Conservation (phyloP, 1,284 basidiomycete species). For the Ganoderma meredithae region DNA sequence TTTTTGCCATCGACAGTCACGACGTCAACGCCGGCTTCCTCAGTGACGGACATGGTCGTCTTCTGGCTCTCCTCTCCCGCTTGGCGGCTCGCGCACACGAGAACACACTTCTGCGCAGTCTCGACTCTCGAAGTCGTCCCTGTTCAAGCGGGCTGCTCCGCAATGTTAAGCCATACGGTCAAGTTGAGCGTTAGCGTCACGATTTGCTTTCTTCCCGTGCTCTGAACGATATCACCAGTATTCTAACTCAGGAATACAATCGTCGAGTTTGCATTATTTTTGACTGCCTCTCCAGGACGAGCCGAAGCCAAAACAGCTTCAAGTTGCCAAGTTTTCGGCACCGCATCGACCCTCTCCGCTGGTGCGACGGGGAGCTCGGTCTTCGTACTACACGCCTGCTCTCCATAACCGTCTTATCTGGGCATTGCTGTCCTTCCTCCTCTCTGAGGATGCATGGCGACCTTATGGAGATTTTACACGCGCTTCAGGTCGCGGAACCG, state of each 20-base stretch:
- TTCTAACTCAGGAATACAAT: neutral
- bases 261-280: neutral
- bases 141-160: neutral
- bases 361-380: neutral
- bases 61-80: neutral
- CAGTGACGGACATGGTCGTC: neutral
- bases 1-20: neutral
- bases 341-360: neutral
- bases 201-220: neutral
- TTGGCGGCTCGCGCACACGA: neutral
- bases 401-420: neutral
- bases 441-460: neutral
- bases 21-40: neutral
- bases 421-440: neutral
- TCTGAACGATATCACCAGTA: neutral
- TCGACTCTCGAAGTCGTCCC: neutral
- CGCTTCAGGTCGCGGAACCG: neutral
- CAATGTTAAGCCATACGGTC: neutral
- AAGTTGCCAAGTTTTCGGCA: neutral
- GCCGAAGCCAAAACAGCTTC: neutral
- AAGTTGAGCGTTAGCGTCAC: neutral
- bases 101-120: neutral
- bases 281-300: neutral
- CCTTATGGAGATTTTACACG: neutral
- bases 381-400: neutral